These are phyloP conservation scores for Basipetospora chlamydospora DNA, from an alignment of 2,329 filamentous ascomycete genomes.

Conservation along the genomic window DNA sequence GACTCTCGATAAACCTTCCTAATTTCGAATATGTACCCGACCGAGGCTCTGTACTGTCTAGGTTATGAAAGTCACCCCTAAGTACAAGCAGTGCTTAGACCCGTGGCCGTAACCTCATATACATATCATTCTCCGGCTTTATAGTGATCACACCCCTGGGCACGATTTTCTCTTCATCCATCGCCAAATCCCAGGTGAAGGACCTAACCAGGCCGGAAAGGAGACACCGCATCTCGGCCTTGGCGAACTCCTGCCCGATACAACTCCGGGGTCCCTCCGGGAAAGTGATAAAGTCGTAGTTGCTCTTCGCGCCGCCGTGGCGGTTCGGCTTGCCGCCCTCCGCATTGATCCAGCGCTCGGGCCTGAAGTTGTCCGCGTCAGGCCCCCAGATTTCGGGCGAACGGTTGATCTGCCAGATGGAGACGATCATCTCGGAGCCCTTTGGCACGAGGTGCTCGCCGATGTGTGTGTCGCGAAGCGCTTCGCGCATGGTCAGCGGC, in stretches of 20 bases:
- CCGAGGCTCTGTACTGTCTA: no score
- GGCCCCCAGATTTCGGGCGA: constrained; percentile 51
- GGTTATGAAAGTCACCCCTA: no score
- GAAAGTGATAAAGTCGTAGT: constrained; percentile 64
- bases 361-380: constrained; percentile 50
- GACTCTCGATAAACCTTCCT: no score
- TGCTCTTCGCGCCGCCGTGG: constrained; percentile 52
- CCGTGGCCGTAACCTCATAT: constrained; percentile 29
- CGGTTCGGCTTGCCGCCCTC: constrained; percentile 31
- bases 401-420: constrained; percentile 60
- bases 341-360: constrained; percentile 43
- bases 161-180: constrained; percentile 44
- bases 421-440: constrained; percentile 61
- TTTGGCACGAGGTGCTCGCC: constrained; percentile 48
- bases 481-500: constrained; percentile 58
- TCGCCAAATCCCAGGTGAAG: constrained; percentile 41
- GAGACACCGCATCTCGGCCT: constrained; percentile 59
- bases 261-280: constrained; percentile 71
- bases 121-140: constrained; percentile 51
- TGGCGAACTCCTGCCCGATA: constrained; percentile 63
- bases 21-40: no score
- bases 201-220: constrained; percentile 51
- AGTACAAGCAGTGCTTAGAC: no score
- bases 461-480: constrained; percentile 45
- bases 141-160: constrained; percentile 52